phyloP scores from a whole-genome alignment of 1,139 yeast species.

The Geotrichum armillariae region DNA sequence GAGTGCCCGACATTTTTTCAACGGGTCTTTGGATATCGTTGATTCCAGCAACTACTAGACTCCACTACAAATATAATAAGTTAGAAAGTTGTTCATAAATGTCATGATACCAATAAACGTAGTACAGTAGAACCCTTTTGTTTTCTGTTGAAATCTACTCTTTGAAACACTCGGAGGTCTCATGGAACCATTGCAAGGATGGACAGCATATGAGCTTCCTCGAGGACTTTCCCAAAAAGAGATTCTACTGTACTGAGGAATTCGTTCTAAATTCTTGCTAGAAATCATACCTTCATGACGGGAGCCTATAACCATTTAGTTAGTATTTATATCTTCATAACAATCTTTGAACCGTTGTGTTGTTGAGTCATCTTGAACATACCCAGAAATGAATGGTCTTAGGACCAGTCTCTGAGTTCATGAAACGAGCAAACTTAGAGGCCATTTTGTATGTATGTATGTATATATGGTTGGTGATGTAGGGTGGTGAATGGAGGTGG shows the following conservation, averaged over 20 bases:
- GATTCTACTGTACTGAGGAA: too few relatives aligned
- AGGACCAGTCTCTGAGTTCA: conserved; percentile 92
- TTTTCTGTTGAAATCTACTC: too few relatives aligned
- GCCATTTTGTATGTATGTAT: conserved; percentile 24
- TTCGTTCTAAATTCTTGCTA: too few relatives aligned
- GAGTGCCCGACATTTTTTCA: conserved; percentile 88
- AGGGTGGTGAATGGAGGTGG: neutral
- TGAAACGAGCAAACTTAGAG: conserved; percentile 58
- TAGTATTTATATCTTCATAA: conserved; percentile 43
- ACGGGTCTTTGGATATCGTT: conserved; percentile 88
- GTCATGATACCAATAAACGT: too few relatives aligned
- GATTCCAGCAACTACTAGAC: conserved; percentile 86
- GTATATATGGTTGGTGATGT: neutral
- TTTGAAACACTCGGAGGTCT: too few relatives aligned
- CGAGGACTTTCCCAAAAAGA: too few relatives aligned
- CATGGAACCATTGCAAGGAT: too few relatives aligned
- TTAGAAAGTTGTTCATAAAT: too few relatives aligned
- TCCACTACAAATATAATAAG: conserved; percentile 55
- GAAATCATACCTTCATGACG: too few relatives aligned
- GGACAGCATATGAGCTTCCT: too few relatives aligned
- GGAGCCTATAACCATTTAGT: too few relatives aligned
- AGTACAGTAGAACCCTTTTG: too few relatives aligned
- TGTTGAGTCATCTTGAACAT: conserved; percentile 17
- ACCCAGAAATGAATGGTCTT: conserved; percentile 95
- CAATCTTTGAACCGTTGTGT: conserved; percentile 23